These are phyloP conservation scores for Coprinopsis strossmayeri DNA, from an alignment of 768 basidiomycete genomes.

Conservation along the genomic window DNA sequence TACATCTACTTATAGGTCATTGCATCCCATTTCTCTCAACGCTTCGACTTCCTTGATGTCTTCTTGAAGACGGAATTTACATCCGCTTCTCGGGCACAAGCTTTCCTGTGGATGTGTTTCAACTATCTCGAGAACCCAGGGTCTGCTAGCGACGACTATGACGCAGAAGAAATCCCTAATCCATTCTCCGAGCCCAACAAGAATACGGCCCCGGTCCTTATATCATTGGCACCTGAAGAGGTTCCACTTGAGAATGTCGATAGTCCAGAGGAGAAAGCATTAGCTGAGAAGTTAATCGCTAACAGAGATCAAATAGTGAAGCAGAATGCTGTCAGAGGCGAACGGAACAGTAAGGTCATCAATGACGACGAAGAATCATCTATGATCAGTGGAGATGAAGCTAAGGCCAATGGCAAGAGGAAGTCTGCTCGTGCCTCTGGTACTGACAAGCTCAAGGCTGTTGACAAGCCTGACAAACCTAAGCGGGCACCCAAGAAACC, in stretches of 20 bases:
- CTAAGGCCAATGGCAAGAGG: slow-evolving; percentile 14
- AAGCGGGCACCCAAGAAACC: slow-evolving; percentile 19
- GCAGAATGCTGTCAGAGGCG: slow-evolving; percentile 14
- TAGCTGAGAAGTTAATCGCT: slow-evolving; percentile 31
- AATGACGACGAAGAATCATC: slow-evolving; percentile 6
- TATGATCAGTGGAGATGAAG: slow-evolving; percentile 11
- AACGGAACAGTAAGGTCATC: slow-evolving; percentile 12
- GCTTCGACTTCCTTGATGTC: slow-evolving; percentile 69
- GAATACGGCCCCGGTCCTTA: slow-evolving; percentile 31
- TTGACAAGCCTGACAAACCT: slow-evolving; percentile 10
- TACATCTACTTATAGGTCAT: slow-evolving; percentile 38
- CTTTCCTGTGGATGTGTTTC: slow-evolving; percentile 83
- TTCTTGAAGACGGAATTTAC: slow-evolving; percentile 72
- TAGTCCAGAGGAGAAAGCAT: slow-evolving; percentile 32
- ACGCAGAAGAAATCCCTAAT: slow-evolving; percentile 34
- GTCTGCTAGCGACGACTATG: slow-evolving; percentile 31
- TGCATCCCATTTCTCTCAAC: slow-evolving; percentile 62
- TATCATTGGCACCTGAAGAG: slow-evolving; percentile 33
- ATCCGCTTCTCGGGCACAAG: slow-evolving; percentile 66
- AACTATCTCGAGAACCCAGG: slow-evolving; percentile 58
- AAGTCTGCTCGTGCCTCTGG: background rate
- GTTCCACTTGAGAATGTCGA: slow-evolving; percentile 39
- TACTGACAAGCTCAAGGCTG: too few species aligned
- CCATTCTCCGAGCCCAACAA: slow-evolving; percentile 51
- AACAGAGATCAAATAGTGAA: slow-evolving; percentile 33